These are phyloP conservation scores for Trichoderma koningiopsis DNA, from an alignment of 2,329 filamentous ascomycete species.

Conservation along the genomic window DNA sequence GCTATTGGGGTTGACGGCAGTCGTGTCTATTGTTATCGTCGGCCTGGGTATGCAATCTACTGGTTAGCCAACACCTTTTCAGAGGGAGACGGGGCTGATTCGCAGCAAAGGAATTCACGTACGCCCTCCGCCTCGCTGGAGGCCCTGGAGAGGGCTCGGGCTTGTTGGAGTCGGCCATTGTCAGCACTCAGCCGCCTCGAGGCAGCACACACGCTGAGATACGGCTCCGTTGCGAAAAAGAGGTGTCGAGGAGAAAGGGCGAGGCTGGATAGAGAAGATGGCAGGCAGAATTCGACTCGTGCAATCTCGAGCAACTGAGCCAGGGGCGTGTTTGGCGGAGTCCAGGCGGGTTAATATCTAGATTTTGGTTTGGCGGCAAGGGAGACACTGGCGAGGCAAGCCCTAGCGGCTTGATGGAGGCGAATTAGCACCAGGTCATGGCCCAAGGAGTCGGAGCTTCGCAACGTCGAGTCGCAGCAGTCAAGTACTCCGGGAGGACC, in stretches of 20 bases:
- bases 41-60: slow-evolving; percentile 44
- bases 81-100: slow-evolving; percentile 2
- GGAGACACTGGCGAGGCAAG: slow-evolving; percentile 3
- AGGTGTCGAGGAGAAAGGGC: not conserved
- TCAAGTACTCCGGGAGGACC: not conserved
- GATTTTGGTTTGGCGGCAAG: slow-evolving; percentile 1
- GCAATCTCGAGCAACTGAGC: slow-evolving; percentile 1
- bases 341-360: slow-evolving; percentile 10
- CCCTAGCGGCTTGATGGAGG: not conserved
- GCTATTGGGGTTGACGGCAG: slow-evolving; percentile 41
- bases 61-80: slow-evolving; percentile 20
- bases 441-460: not conserved
- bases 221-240: slow-evolving; percentile 24
- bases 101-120: slow-evolving; percentile 31
- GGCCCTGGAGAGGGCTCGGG: slow-evolving; percentile 30
- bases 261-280: slow-evolving; percentile 17
- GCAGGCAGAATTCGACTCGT: not conserved
- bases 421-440: slow-evolving; percentile 20
- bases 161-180: slow-evolving; percentile 32
- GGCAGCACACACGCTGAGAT: slow-evolving; percentile 20
- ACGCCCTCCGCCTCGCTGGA: slow-evolving; percentile 43
- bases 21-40: slow-evolving; percentile 58
- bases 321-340: slow-evolving; percentile 18
- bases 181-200: slow-evolving; percentile 30
- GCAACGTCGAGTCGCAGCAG: not conserved